These are phyloP conservation scores for Suillus americanus DNA, from an alignment of 768 basidiomycete genomes.

Conservation along the genomic window DNA sequence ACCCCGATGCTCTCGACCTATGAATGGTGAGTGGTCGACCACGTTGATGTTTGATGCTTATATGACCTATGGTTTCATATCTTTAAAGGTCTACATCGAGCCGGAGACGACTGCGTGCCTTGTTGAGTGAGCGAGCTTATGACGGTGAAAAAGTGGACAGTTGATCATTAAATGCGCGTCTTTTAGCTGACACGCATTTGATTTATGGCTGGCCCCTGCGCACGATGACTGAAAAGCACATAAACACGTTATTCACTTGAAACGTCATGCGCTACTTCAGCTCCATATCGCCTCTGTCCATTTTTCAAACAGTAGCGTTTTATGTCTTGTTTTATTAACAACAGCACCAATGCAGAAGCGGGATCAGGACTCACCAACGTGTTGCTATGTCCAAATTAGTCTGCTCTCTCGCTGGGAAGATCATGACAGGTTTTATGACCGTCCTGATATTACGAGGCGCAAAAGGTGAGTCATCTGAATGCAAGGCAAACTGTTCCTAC, in stretches of 20 bases:
- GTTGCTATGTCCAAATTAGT: not conserved
- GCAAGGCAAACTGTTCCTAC: not conserved
- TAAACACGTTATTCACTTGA: not conserved
- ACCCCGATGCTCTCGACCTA: not conserved
- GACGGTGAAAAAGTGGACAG: not conserved
- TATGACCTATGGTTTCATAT: not conserved
- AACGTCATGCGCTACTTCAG: not conserved
- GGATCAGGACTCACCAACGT: not conserved
- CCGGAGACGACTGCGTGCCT: not conserved
- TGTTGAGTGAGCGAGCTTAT: not conserved
- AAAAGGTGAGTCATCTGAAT: not conserved
- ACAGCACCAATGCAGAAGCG: not conserved
- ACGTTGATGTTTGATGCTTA: not conserved
- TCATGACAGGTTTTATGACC: not conserved
- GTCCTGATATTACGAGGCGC: not conserved
- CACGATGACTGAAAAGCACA: not conserved
- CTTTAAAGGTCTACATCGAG: not conserved
- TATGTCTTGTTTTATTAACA: not conserved
- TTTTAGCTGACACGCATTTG: not conserved
- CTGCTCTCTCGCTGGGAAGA: not conserved
- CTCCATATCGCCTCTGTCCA: not conserved
- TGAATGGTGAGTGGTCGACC: not conserved
- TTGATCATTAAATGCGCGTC: not conserved
- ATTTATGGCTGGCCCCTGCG: not conserved
- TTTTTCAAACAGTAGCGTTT: not conserved